Conservation (phyloP, 2,329 filamentous ascomycete species). For the Bertia moriformis region DNA sequence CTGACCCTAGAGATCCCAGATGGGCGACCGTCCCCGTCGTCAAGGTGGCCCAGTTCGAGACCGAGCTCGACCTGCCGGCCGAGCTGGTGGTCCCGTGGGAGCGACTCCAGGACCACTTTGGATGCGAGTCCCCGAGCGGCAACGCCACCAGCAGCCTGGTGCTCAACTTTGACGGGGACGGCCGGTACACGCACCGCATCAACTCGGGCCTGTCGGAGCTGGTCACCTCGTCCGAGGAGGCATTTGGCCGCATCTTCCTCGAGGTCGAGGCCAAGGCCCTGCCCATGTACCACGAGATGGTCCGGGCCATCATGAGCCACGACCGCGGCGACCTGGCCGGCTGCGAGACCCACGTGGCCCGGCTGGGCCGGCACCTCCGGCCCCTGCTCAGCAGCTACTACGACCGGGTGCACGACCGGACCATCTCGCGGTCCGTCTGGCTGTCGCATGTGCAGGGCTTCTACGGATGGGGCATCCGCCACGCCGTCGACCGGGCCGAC, state of each 20-base stretch:
- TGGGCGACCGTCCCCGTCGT: constrained; percentile 19
- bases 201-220: constrained; percentile 13
- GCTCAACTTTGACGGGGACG: constrained; percentile 13
- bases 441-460: constrained; percentile 17
- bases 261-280: constrained; percentile 12
- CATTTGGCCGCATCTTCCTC: constrained; percentile 14
- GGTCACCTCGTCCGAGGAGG: constrained; percentile 13
- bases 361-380: constrained; percentile 8
- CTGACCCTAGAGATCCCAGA: too few species aligned
- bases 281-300: constrained; percentile 13
- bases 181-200: constrained; percentile 12
- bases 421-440: constrained; percentile 14
- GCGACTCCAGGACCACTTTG: constrained; percentile 14
- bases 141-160: constrained; percentile 16
- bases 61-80: constrained; percentile 11
- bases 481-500: constrained; percentile 6
- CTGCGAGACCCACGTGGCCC: constrained; percentile 7
- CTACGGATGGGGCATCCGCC: constrained; percentile 17
- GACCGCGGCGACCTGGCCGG: constrained; percentile 7
- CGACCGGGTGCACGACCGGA: constrained; percentile 11
- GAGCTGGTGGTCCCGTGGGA: constrained; percentile 15
- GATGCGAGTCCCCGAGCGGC: constrained; percentile 13
- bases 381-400: constrained; percentile 11
- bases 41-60: constrained; percentile 15
- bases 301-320: constrained; percentile 10